Evolutionary conservation across 768 basidiomycete species (phyloP).

Genomic region (Pleurotus citrinopileatus): DNA sequence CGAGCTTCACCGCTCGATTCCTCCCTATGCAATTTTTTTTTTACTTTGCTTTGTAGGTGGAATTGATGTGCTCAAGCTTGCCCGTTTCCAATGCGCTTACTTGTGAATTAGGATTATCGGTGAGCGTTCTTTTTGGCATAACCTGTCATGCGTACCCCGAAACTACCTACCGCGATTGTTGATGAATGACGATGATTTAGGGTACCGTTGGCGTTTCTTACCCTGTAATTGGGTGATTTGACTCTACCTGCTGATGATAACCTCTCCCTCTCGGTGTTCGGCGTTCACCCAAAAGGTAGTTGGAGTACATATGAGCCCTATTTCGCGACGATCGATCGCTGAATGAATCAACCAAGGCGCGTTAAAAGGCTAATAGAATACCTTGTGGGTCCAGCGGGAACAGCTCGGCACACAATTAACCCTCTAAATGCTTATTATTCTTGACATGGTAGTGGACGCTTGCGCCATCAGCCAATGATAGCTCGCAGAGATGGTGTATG

Average conservation of each 20-base stretch:
- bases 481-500: too few relatives aligned
- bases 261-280: background rate
- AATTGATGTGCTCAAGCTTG: slow-evolving; percentile 18
- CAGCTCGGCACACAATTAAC: background rate
- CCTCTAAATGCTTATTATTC: background rate
- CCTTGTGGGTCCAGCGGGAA: background rate
- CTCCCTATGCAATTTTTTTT: background rate
- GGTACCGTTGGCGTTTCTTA: too few relatives aligned
- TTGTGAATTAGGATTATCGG: background rate
- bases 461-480: too few relatives aligned
- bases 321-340: slow-evolving; percentile 2
- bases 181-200: too few relatives aligned
- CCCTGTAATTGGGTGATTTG: too few relatives aligned
- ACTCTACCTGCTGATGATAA: background rate
- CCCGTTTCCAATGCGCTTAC: slow-evolving; percentile 21
- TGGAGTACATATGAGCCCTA: too few relatives aligned
- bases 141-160: background rate
- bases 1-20: background rate
- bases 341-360: too few relatives aligned
- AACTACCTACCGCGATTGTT: too few relatives aligned
- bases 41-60: too few relatives aligned
- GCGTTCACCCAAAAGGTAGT: background rate
- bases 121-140: background rate
- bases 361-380: slow-evolving; percentile 1
- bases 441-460: too few relatives aligned